phyloP scores from a whole-genome alignment of 1,139 yeast genomes.

The Geotrichum klebahnii region DNA sequence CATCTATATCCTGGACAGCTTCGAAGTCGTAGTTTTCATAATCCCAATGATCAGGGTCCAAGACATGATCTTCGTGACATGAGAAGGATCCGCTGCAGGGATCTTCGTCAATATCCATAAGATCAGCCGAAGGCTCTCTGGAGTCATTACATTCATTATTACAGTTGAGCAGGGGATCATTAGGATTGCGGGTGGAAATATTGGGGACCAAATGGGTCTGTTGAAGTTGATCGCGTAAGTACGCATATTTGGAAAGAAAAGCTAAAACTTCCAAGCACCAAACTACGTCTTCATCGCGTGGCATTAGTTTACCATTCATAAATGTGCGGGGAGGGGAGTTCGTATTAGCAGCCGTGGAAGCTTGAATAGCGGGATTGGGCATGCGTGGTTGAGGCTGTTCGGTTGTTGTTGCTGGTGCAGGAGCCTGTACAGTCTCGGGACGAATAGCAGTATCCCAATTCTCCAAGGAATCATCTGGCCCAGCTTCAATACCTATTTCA shows the following conservation, averaged over 20 bases:
- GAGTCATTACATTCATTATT: slow-evolving; percentile 2
- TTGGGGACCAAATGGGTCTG: slow-evolving; percentile 58
- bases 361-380: slow-evolving; percentile 1
- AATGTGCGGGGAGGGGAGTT: slow-evolving; percentile 47
- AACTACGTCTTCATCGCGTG: slow-evolving; percentile 86
- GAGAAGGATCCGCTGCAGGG: slow-evolving; percentile 20
- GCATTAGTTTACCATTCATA: slow-evolving; percentile 71
- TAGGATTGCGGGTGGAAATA: slow-evolving; percentile 38
- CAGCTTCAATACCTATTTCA: too few relatives aligned
- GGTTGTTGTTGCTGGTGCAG: background rate
- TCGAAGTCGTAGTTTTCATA: slow-evolving; percentile 57
- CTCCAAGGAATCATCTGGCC: too few relatives aligned
- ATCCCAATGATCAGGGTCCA: slow-evolving; percentile 39
- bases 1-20: slow-evolving; percentile 44
- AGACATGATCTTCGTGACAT: slow-evolving; percentile 3
- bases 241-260: slow-evolving; percentile 85
- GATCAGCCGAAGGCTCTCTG: slow-evolving; percentile 24
- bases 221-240: slow-evolving; percentile 68
- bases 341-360: slow-evolving; percentile 14
- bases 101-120: slow-evolving; percentile 23
- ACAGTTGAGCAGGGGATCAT: slow-evolving; percentile 21
- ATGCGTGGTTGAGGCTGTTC: slow-evolving; percentile 3
- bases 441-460: too few relatives aligned
- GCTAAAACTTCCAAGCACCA: slow-evolving; percentile 92
- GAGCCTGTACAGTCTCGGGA: too few relatives aligned